Base-by-base conservation (phyloP, 139 green algal species). In the Tetraselmis striata region DNA sequence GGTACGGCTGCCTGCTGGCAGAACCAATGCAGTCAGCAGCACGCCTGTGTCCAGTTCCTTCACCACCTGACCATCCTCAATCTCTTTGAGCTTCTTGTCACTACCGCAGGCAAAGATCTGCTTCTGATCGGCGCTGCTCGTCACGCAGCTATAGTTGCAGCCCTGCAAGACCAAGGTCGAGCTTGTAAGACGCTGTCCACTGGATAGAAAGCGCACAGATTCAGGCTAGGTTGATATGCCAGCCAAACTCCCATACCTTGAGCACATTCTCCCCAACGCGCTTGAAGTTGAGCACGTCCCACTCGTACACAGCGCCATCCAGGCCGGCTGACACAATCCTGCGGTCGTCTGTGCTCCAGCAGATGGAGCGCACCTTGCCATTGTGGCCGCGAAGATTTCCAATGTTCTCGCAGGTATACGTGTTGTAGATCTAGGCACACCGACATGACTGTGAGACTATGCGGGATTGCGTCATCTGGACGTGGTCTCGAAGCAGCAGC, bases 281-380 rank as follows among this genome's bases (percentile, higher is more conserved):
- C 82, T 94, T 94, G 74, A 94, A 89, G 81, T 93, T 89, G 2
- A 85, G 80, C n/a, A 97, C 86, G 22, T 87, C 84, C 95, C 95
- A 98, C 86, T 97, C 92, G 79, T 98, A 98, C 79, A 98, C 89
- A 0, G 94, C 94, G 22, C 95, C 95, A 77, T 98, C 95, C 75
- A 91, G 86, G 59, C 95, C 95, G 0, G 91, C 91, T 25, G 89
- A 92, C 2, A 97, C 88, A 27, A 98, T 84, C 59, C 79, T 87
- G 11, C 85, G 87, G 84, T 96, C 94, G 77, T 95, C 93, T 0
- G 87, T 75, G 0, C 85, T 89, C 93, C 93, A 96, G 79, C 78
- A 89, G 28, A 97, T 76, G 74, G 87, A 87, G 24, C 88, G 86
- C 27, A 96, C 92, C 90, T 95, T 90, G 28, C 84, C 75, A 30